Evolutionary conservation across 2,329 filamentous ascomycete genomes (phyloP).

Genomic region (Canariomyces notabilis): DNA sequence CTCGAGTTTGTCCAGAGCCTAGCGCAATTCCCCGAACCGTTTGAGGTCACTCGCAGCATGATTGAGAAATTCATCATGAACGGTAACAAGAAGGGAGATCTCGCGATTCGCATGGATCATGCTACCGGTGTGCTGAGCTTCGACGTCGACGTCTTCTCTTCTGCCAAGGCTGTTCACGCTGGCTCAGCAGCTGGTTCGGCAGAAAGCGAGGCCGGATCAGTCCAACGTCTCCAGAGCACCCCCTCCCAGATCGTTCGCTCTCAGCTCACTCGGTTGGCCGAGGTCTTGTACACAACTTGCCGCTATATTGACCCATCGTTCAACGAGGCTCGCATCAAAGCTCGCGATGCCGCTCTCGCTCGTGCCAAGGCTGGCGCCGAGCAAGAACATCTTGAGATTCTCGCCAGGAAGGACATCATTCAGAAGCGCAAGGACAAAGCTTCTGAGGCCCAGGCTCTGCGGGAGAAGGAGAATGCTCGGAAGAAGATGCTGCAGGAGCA

Average conservation of each 20-base stretch:
- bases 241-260: slow-evolving; percentile 96
- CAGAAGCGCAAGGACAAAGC: slow-evolving; percentile 96
- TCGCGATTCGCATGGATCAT: slow-evolving; percentile 94
- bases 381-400: slow-evolving; percentile 79
- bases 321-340: slow-evolving; percentile 73
- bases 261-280: slow-evolving; percentile 85
- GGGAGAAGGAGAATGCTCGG: slow-evolving; percentile 87
- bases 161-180: slow-evolving; percentile 83
- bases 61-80: slow-evolving; percentile 99
- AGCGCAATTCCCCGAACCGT: slow-evolving; percentile 92
- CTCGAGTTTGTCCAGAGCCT: slow-evolving; percentile 89
- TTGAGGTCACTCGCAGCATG: slow-evolving; percentile 82
- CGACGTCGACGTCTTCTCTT: slow-evolving; percentile 97
- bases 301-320: slow-evolving; percentile 92
- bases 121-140: slow-evolving; percentile 93
- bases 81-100: slow-evolving; percentile 98
- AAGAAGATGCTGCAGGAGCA: slow-evolving; percentile 82
- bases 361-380: slow-evolving; percentile 85
- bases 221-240: slow-evolving; percentile 95
- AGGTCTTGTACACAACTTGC: slow-evolving; percentile 86
- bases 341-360: slow-evolving; percentile 72
- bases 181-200: slow-evolving; percentile 82
- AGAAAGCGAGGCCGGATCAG: slow-evolving; percentile 74
- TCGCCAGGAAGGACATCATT: slow-evolving; percentile 84
- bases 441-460: slow-evolving; percentile 79